Base-by-base conservation (phyloP, 2,329 filamentous ascomycete species). In the Colletotrichum lini region DNA sequence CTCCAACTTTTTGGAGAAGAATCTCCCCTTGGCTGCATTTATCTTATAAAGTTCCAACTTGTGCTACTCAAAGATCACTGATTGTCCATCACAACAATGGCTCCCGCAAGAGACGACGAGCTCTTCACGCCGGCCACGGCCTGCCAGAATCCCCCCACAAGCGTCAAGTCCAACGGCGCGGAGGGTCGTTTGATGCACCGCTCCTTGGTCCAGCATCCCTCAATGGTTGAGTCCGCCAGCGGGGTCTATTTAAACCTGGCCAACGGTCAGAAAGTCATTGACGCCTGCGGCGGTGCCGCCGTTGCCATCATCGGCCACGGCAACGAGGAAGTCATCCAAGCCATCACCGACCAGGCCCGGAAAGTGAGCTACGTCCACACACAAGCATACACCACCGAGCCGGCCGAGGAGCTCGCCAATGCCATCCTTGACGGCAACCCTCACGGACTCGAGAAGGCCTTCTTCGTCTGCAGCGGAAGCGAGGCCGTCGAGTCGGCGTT, bases 401-500 rank as follows among this genome's bases (percentile, higher is more conserved):
- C 80, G 1, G 81, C 78, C 58, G 79, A 81, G 40, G 74, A 79
- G n/a, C 67, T 81, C 1, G 76, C 79, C 2, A 50, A 66, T 2
- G 42, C 74, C 8, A 81, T 64, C 45, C 62, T 73, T 23, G 47
- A 73, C n/a, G 70, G 70, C 12, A 70, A 57, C 13, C 54, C 61
- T 2, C 57, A 74, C 12, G 67, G 70, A 1, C 62, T 75, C 21
- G 62, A 72, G 16, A 74, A 73, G 40, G 74, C 75, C 1, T 70
- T 72, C 30, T 71, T 76, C 38, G 72, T 74, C 42, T 53, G 70
- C 53, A 75, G 73, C 45, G 75, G 76, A 35, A 75, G 76, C 63
- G 80, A 81, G 60, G 85, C 85, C 0, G 80, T 83, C 10, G 86
- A 88, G 69, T 80, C 85, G 0, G 83, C 83, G 0, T 73, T 88